phyloP scores from a whole-genome alignment of 345 rosid species.

The Syzygium aromaticum region DNA sequence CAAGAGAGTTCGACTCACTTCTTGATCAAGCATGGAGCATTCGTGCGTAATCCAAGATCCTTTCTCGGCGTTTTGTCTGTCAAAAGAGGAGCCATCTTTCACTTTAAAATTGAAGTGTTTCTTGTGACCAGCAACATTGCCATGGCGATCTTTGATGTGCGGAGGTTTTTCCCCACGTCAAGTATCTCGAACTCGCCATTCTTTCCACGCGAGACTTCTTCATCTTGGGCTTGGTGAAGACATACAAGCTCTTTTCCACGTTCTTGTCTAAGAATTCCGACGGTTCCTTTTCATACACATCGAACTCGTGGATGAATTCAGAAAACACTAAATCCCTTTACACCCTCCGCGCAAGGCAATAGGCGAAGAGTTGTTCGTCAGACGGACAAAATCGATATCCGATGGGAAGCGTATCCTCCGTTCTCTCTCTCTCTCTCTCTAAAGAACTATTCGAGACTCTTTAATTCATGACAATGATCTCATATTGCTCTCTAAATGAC shows the following conservation, averaged over 20 bases:
- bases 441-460: neutral
- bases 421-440: neutral
- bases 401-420: neutral
- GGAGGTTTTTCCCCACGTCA: neutral
- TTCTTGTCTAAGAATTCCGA: neutral
- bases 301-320: neutral
- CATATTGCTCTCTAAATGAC: neutral
- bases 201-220: neutral
- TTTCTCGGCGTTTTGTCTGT: too few relatives aligned
- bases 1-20: too few relatives aligned
- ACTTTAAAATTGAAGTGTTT: neutral
- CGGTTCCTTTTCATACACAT: neutral
- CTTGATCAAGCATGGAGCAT: too few relatives aligned
- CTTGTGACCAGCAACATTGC: neutral
- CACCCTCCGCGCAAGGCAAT: neutral
- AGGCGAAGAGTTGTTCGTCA: neutral
- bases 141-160: neutral
- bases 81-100: too few relatives aligned
- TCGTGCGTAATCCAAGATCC: too few relatives aligned
- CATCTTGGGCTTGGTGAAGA: neutral
- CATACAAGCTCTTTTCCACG: neutral
- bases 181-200: neutral
- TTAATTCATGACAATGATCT: neutral
- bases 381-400: neutral
- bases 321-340: neutral